Conservation (phyloP, 805 yeast species). For the Teunomyces barrocoloradensis region DNA sequence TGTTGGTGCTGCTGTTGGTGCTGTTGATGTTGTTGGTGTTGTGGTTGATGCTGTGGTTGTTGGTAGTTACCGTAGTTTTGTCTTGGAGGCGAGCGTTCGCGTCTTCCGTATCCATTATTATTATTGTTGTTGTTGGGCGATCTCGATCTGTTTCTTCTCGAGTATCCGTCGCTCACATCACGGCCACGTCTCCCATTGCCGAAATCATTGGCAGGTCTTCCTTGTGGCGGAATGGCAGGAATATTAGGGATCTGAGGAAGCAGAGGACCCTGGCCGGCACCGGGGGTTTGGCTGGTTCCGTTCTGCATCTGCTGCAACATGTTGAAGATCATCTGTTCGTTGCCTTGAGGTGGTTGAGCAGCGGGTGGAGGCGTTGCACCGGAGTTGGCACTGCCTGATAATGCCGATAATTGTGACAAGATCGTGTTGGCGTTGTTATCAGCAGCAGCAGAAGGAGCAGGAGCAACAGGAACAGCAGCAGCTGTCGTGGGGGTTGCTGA, state of each 20-base stretch:
- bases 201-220: conserved; percentile 14
- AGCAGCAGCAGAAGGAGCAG: conserved; percentile 11
- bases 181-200: conserved; percentile 30
- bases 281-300: conserved; percentile 6
- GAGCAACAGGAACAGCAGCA: conserved; percentile 10
- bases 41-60: conserved; percentile 12
- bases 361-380: not conserved
- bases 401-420: conserved; percentile 43
- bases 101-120: conserved; percentile 14
- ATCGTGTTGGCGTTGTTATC: conserved; percentile 34
- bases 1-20: conserved; percentile 14
- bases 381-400: conserved; percentile 22
- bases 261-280: conserved; percentile 2
- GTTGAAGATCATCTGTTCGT: conserved; percentile 44
- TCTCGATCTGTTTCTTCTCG: conserved; percentile 53
- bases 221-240: conserved; percentile 7
- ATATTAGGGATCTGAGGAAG: conserved; percentile 9
- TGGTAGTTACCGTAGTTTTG: conserved; percentile 6
- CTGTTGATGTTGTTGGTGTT: conserved; percentile 13
- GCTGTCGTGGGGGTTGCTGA: conserved; percentile 28
- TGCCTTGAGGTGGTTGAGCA: conserved; percentile 12
- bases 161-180: conserved; percentile 31
- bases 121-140: conserved; percentile 38
- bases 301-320: conserved; percentile 53
- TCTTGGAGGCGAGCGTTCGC: conserved; percentile 31